Conservation (phyloP, 345 rosid genomes). For the Aethionema arabicum region DNA sequence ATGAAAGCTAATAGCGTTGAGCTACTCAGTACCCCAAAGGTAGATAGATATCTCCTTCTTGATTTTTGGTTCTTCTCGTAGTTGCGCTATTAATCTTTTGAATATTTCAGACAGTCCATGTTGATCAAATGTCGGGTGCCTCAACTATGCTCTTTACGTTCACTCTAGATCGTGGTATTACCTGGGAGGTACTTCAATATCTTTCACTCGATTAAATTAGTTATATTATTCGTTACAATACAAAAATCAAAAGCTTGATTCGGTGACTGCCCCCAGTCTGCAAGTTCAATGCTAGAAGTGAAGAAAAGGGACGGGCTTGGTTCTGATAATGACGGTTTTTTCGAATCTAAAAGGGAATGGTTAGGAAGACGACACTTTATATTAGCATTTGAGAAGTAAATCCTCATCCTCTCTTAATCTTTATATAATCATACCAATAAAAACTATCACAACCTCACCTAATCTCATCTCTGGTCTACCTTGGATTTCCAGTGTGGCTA, state of each 20-base stretch:
- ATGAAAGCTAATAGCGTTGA: conserved; percentile 82
- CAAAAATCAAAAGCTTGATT: conserved; percentile 17
- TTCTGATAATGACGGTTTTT: conserved; percentile 84
- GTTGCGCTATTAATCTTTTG: conserved; percentile 32
- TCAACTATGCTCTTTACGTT: conserved; percentile 86
- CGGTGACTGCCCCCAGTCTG: conserved; percentile 51
- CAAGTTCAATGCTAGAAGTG: conserved; percentile 70
- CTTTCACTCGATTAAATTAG: conserved; percentile 11
- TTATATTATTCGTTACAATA: conserved; percentile 18
- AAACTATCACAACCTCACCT: not conserved
- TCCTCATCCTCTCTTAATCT: conserved; percentile 14
- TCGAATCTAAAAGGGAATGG: conserved; percentile 98
- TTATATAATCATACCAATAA: not conserved
- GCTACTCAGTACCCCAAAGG: conserved; percentile 88
- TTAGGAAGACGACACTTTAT: conserved; percentile 85
- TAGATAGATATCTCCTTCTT: conserved; percentile 35
- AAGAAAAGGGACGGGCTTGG: conserved; percentile 81
- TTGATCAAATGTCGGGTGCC: conserved; percentile 95
- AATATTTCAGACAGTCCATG: conserved; percentile 76
- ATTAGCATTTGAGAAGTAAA: conserved; percentile 91
- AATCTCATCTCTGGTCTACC: conserved; percentile 22
- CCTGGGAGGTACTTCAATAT: conserved; percentile 73
- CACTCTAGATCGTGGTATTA: conserved; percentile 87
- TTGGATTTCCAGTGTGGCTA: conserved; percentile 58
- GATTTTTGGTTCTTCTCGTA: conserved; percentile 24